Base-by-base conservation (phyloP, 2,329 filamentous ascomycete genomes). In the Monosporascus sp. region DNA sequence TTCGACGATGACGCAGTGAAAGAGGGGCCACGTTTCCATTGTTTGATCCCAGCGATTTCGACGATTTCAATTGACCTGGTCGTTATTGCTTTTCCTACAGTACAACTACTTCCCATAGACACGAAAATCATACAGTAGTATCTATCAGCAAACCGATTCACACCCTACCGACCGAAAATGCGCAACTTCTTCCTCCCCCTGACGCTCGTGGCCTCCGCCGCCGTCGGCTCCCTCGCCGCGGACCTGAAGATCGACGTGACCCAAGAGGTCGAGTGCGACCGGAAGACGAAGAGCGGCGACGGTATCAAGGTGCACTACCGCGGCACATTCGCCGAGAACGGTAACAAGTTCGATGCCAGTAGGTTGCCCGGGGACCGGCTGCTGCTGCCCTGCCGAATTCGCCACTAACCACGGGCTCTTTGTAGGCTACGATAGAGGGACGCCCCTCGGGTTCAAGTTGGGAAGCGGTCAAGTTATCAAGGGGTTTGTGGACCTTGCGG, bases 381-480 rank as follows among this genome's bases (percentile, higher is more conserved):
- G 31, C 31, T 35, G 48, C 47, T 60, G 70, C 72, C 52, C 73
- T 68, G 9, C 20, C 27, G 46, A 8, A 22, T 17, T 37, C 24
- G n/a, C n/a, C 47, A 46, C 45, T 45, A 49, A 35, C 39, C 38
- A 18, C 20, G 8, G 35, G 17, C 45, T 22, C 22, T 47, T 43
- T 45, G 15, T 82, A 80, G 77, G 77, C 71, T 95, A 95, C 73
- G 85, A 92, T 61, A 84, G 92, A 44, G 83, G 84, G 37, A 68
- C 73, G 54, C 93, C 94, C 6, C 83, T 99, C 66, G 75, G 69
- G 56, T 97, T 99, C 75, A 84, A 77, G 57, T 76, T 99, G 35
- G 94, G 94, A 37, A 74, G 75, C 24, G 89, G 90, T 45, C 82
- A 88, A 69, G 94, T 97, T 49, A 99, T 99, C 69, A 86, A 89